Evolutionary conservation across 2,329 filamentous ascomycete genomes (phyloP).

Genomic region (Penicillium sp.): DNA sequence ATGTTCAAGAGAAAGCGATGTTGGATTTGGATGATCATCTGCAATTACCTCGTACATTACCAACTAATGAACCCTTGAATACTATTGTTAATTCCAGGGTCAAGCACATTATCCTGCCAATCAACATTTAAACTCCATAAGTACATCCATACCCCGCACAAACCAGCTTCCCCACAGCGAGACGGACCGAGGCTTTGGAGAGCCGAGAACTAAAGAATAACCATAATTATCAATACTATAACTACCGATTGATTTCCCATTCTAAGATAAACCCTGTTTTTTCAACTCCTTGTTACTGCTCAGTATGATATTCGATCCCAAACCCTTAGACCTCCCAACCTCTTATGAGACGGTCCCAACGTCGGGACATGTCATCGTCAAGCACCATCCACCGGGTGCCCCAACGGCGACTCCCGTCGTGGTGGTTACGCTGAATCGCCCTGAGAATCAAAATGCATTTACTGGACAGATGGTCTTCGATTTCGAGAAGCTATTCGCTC

Average conservation of each 20-base stretch:
- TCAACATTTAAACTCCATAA: too few relatives aligned
- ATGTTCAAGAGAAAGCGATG: too few relatives aligned
- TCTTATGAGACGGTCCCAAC: conserved; percentile 23
- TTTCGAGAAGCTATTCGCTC: conserved; percentile 36
- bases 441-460: conserved; percentile 61
- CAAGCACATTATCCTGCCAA: too few relatives aligned
- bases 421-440: conserved; percentile 55
- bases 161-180: neutral
- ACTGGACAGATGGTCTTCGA: conserved; percentile 54
- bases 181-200: neutral
- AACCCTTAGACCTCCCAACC: conserved; percentile 18
- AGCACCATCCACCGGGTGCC: conserved; percentile 46
- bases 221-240: neutral
- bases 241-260: neutral
- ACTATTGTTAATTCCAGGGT: too few relatives aligned
- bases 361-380: conserved; percentile 37
- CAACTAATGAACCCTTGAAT: too few relatives aligned
- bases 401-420: conserved; percentile 51
- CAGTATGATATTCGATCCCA: conserved; percentile 23
- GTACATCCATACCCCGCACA: neutral
- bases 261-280: neutral
- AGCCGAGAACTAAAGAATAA: neutral
- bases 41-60: too few relatives aligned
- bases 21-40: too few relatives aligned
- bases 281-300: neutral